Evolutionary conservation across 2,329 filamentous ascomycete species (phyloP).

Genomic region (Fusarium begoniae): DNA sequence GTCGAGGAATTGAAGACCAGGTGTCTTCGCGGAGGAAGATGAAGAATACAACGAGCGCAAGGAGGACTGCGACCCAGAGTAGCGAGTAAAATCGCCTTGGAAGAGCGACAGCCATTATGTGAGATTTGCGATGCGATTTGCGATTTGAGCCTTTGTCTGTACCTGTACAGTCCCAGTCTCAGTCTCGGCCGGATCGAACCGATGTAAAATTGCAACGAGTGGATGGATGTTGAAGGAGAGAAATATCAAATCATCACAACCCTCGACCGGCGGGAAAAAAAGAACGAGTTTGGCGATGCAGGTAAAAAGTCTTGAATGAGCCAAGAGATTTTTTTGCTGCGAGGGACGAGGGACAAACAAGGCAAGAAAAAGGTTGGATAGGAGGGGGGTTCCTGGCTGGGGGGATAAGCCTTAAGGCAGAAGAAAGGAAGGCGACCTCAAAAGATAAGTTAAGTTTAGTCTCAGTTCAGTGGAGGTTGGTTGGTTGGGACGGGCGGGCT

Average conservation of each 20-base stretch:
- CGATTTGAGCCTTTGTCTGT: not conserved
- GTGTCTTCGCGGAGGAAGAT: slow-evolving; percentile 32
- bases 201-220: not conserved
- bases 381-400: not conserved
- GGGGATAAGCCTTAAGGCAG: slow-evolving; percentile 12
- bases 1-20: slow-evolving; percentile 33
- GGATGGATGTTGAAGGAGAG: slow-evolving; percentile 17
- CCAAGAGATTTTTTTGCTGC: slow-evolving; percentile 19
- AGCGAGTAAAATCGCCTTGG: slow-evolving; percentile 36
- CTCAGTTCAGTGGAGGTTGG: not conserved
- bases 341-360: not conserved
- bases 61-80: slow-evolving; percentile 30
- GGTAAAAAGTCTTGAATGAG: slow-evolving; percentile 1
- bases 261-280: slow-evolving; percentile 25
- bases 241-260: slow-evolving; percentile 26
- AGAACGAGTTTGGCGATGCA: not conserved
- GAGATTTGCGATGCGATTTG: not conserved
- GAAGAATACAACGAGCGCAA: slow-evolving; percentile 31
- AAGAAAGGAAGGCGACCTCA: not conserved
- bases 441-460: slow-evolving; percentile 10
- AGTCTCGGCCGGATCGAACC: not conserved
- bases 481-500: not conserved
- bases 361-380: slow-evolving; percentile 1
- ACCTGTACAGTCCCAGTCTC: not conserved
- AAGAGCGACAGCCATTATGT: slow-evolving; percentile 33